A percentile compares a stretch with the other conserved stretches of the same genome.
These are phyloP conservation scores for Xylaria intraflava DNA, from an alignment of 495 filamentous ascomycete genomes.

Conservation along the genomic window DNA sequence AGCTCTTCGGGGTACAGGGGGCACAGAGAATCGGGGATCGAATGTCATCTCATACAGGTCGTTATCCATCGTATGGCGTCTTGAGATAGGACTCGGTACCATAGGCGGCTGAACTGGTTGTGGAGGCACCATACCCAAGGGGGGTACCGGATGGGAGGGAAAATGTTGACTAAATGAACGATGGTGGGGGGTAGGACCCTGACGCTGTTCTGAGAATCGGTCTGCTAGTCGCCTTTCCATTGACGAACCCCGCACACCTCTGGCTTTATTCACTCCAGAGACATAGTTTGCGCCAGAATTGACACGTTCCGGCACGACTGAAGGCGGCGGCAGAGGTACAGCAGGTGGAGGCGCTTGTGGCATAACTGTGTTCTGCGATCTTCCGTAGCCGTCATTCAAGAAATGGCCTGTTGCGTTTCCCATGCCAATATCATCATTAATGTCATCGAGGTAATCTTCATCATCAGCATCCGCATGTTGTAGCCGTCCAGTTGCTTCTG, in stretches of 20 bases:
- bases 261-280: constrained; percentile 25
- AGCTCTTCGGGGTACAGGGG: constrained; percentile 16
- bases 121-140: constrained; percentile 26
- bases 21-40: constrained; percentile 8
- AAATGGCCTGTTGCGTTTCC: constrained; percentile 38
- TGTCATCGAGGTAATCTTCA: constrained; percentile 32
- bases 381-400: constrained; percentile 40
- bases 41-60: constrained; percentile 31
- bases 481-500: constrained; percentile 48
- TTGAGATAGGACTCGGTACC: constrained; percentile 18
- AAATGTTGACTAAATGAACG: constrained; percentile 23
- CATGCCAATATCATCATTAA: constrained; percentile 31
- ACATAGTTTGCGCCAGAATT: constrained; percentile 31
- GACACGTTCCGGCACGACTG: constrained; percentile 29
- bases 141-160: constrained; percentile 21
- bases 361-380: constrained; percentile 34
- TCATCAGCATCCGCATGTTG: constrained; percentile 41
- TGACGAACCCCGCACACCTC: constrained; percentile 31
- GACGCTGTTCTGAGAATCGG: constrained; percentile 32
- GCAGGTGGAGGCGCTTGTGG: constrained; percentile 34
- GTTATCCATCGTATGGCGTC: constrained; percentile 38
- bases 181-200: constrained; percentile 17
- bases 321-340: constrained; percentile 22
- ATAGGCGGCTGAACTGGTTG: constrained; percentile 16
- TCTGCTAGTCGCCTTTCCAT: constrained; percentile 40